Conservation (phyloP, 306 rosid genomes). For the Vigna nakashimae region DNA sequence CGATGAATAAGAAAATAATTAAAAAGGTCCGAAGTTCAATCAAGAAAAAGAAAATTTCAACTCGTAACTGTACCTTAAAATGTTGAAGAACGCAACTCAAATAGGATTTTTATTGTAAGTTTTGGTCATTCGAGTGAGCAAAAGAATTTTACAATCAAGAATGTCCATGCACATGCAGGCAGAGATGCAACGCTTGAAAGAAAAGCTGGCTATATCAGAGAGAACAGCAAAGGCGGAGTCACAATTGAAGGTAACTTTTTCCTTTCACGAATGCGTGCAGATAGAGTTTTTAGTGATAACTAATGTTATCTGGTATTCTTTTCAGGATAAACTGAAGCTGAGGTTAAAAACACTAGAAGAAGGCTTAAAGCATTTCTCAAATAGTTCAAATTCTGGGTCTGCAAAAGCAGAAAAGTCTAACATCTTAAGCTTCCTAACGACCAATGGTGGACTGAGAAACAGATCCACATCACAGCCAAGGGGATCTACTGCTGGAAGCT, state of each 20-base stretch:
- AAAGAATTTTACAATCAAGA: slow-evolving; percentile 29
- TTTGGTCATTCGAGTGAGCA: slow-evolving; percentile 10
- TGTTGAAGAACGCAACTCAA: slow-evolving; percentile 8
- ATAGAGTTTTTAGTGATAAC: not conserved
- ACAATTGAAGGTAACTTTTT: slow-evolving; percentile 73
- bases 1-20: not conserved
- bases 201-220: slow-evolving; percentile 77
- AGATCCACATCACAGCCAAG: slow-evolving; percentile 85
- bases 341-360: slow-evolving; percentile 87
- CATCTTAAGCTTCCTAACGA: slow-evolving; percentile 72
- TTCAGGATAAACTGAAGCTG: slow-evolving; percentile 87
- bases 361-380: slow-evolving; percentile 70
- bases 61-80: slow-evolving; percentile 13
- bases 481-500: slow-evolving; percentile 55
- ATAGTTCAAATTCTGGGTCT: slow-evolving; percentile 57
- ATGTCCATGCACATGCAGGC: slow-evolving; percentile 58
- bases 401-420: slow-evolving; percentile 66
- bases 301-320: slow-evolving; percentile 27
- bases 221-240: slow-evolving; percentile 97
- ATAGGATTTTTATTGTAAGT: slow-evolving; percentile 12
- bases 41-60: slow-evolving; percentile 16
- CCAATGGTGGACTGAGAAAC: slow-evolving; percentile 66
- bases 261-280: slow-evolving; percentile 6
- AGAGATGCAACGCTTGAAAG: slow-evolving; percentile 87
- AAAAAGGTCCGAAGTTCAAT: slow-evolving; percentile 1